Evolutionary conservation across 768 basidiomycete genomes (phyloP).

Genomic region (Termitomyces sp.): DNA sequence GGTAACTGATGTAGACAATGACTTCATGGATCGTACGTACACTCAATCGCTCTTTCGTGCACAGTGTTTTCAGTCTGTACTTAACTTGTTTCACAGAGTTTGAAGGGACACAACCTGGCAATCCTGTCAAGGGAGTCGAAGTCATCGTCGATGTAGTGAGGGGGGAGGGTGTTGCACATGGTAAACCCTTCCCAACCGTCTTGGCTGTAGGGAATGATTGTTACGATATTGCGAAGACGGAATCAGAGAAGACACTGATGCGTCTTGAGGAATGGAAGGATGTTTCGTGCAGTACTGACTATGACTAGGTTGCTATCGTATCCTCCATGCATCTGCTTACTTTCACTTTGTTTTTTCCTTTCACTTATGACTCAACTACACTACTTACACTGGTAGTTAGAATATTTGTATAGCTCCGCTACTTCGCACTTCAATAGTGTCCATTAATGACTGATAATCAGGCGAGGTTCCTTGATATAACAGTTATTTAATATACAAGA

Average conservation of each 20-base stretch:
- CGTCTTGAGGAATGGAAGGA: slow-evolving; percentile 25
- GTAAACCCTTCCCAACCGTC: slow-evolving; percentile 36
- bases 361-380: not conserved
- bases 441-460: too few species aligned
- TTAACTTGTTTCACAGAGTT: slow-evolving; percentile 19
- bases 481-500: too few species aligned
- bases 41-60: not conserved
- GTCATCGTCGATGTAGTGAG: slow-evolving; percentile 25
- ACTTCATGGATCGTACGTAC: slow-evolving; percentile 24
- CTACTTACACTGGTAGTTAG: not conserved
- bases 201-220: slow-evolving; percentile 20
- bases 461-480: too few species aligned
- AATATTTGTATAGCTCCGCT: not conserved
- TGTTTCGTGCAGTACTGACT: slow-evolving; percentile 10
- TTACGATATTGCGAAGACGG: not conserved
- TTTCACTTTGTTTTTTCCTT: not conserved
- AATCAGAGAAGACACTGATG: slow-evolving; percentile 11
- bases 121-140: slow-evolving; percentile 34
- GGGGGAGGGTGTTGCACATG: slow-evolving; percentile 40
- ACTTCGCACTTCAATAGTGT: too few species aligned
- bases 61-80: not conserved
- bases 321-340: too few species aligned
- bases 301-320: not conserved
- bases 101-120: slow-evolving; percentile 36
- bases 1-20: slow-evolving; percentile 24